Conservation (phyloP, 179 eudicot species). For the Amaranthus tricolor region DNA sequence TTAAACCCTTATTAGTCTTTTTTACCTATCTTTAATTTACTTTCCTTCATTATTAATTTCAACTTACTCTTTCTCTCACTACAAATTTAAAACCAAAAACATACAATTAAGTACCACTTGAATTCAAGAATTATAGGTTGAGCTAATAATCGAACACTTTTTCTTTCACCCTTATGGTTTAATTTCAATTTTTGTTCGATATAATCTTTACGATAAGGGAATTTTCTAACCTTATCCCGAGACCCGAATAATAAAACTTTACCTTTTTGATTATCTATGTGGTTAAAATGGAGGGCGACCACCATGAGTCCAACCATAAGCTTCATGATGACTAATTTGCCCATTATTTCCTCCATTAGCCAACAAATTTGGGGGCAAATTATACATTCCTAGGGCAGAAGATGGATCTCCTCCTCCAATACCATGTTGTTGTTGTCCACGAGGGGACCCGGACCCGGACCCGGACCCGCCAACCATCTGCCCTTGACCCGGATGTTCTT, state of each 20-base stretch:
- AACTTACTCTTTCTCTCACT: constrained; percentile 4
- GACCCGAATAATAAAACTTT: too few species aligned
- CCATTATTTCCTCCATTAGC: constrained; percentile 20
- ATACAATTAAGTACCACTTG: background rate
- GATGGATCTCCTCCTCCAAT: constrained; percentile 32
- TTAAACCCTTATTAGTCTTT: constrained; percentile 2
- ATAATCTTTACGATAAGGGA: too few species aligned
- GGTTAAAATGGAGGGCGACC: constrained; percentile 39
- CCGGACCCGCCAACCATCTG: constrained; percentile 10
- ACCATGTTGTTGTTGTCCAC: constrained; percentile 28
- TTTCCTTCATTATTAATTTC: too few species aligned
- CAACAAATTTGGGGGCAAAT: constrained; percentile 36
- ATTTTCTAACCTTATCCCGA: too few species aligned
- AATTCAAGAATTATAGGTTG: too few species aligned
- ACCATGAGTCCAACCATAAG: constrained; percentile 39
- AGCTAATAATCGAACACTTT: too few species aligned
- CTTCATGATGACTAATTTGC: constrained; percentile 23
- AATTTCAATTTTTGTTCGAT: too few species aligned
- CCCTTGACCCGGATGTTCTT: constrained; percentile 17
- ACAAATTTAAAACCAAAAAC: constrained; percentile 11
- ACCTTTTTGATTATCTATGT: background rate
- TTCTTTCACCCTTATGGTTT: too few species aligned
- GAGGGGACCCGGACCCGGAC: constrained; percentile 31
- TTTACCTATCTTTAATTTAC: background rate
- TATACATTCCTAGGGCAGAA: constrained; percentile 32